Evolutionary conservation across 2,329 filamentous ascomycete species (phyloP), one percentile per base, ranked within the genome.

Genomic region (Laburnicola sp.): DNA sequence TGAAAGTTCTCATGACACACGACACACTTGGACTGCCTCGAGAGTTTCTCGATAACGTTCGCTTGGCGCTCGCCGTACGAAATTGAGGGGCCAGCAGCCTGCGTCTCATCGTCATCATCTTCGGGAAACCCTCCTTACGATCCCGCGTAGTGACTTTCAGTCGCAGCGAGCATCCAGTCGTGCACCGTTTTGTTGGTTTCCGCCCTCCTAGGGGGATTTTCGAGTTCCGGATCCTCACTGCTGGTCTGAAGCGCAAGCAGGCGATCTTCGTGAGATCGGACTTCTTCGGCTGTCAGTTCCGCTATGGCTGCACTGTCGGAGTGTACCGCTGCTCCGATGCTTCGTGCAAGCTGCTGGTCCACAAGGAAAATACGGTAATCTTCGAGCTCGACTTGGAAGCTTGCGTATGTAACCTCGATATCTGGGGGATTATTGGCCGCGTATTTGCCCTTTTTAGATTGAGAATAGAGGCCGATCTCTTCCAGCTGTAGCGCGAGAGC

Each of bases 401-500:
- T 53, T 1, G 38, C 32, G 23, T 50, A 65, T 3, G 59, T 63
- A 6, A 68, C 25, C 3, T 63, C 53, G 3, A 47, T 10, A 37
- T 66, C 56, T 1, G 63, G 62, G 21, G 53, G 44, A 9, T 52
- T 23, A 25, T 53, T 48, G 8, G 46, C 11, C 3, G 54, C 9
- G 31, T 64, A 45, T 26, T 69, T 69, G 1, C 56, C 64, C 35
- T 69, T 69, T 0, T 31, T 21, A 11, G 37, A 16, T 9, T 56
- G 3, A 3, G 34, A 23, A 21, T 36, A 37, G 2, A 50, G 2
- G 0, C 43, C 44, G 9, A 67, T 26, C 37, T 69, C 66, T 28
- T 66, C 64, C 3, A 69, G 32, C 36, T 69, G 66, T 4, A 69
- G 48, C 2, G 55, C 28, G 22, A 66, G 44, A n/a, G 66, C 66